Evolutionary conservation across 208 protist species (phyloP).

Genomic region (Acanthamoeba rhysodes): DNA sequence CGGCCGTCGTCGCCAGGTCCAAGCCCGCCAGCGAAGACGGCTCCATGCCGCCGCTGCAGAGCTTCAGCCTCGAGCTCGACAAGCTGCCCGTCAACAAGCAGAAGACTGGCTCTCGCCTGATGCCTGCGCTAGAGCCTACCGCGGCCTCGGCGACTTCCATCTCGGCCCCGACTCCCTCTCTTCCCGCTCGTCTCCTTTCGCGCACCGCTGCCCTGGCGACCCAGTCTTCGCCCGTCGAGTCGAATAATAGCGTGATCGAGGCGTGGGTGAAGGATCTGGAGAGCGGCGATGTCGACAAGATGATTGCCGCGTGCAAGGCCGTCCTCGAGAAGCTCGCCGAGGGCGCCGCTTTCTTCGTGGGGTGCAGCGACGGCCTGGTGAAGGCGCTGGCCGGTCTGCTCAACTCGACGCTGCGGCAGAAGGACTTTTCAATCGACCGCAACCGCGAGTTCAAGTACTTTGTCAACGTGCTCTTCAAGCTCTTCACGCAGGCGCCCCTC

Average conservation of each 20-base stretch:
- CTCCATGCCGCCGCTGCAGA: not conserved
- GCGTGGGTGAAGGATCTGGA: slow-evolving; percentile 24
- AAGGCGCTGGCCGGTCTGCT: slow-evolving; percentile 9
- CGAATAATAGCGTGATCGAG: not conserved
- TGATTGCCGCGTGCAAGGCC: slow-evolving; percentile 21
- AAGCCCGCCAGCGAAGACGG: slow-evolving; percentile 26
- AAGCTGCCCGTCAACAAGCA: not conserved
- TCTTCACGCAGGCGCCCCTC: not conserved
- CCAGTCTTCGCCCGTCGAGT: not conserved
- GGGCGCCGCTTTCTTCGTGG: not conserved
- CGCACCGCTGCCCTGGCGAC: not conserved
- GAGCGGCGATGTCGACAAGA: slow-evolving; percentile 13
- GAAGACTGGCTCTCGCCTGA: not conserved
- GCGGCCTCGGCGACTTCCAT: not conserved
- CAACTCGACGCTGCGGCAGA: slow-evolving; percentile 16
- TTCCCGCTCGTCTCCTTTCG: not conserved
- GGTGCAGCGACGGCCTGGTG: slow-evolving; percentile 59
- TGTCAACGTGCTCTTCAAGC: slow-evolving; percentile 71
- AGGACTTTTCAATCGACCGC: slow-evolving; percentile 6
- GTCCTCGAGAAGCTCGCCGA: slow-evolving; percentile 45
- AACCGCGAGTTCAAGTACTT: slow-evolving; percentile 71
- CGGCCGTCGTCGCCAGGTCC: not conserved
- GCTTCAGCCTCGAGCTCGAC: slow-evolving; percentile 48
- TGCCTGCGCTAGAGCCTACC: not conserved
- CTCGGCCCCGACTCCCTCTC: not conserved